phyloP scores from a whole-genome alignment of 2,329 filamentous ascomycete genomes.

The Botrytis pseudocinerea region DNA sequence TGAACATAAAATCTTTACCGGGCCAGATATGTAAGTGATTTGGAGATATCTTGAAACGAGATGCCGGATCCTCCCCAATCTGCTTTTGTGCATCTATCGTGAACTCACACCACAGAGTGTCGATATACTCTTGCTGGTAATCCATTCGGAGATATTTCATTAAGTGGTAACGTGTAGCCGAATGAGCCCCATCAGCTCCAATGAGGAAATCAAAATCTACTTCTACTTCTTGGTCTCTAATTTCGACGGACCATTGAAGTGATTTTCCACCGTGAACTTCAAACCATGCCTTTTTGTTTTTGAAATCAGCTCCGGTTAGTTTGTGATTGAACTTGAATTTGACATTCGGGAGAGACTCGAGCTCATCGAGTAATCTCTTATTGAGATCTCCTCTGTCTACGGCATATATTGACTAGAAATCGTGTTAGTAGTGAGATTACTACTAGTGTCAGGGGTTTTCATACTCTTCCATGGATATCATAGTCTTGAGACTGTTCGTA shows the following conservation, averaged over 20 bases:
- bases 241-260: conserved; percentile 28
- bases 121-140: conserved; percentile 92
- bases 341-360: conserved; percentile 85
- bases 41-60: conserved; percentile 76
- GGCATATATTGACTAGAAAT: conserved; percentile 73
- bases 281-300: conserved; percentile 79
- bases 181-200: conserved; percentile 93
- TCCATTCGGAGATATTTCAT: conserved; percentile 94
- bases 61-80: conserved; percentile 39
- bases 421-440: conserved; percentile 9
- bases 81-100: conserved; percentile 54
- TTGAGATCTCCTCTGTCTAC: conserved; percentile 85
- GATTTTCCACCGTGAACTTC: conserved; percentile 54
- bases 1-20: conserved; percentile 94
- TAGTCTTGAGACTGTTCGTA: conserved; percentile 84
- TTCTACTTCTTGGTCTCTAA: conserved; percentile 64
- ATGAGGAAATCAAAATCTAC: conserved; percentile 90
- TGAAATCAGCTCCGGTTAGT: conserved; percentile 85
- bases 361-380: conserved; percentile 75
- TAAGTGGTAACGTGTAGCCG: conserved; percentile 83
- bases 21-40: conserved; percentile 99
- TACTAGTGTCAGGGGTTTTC: background rate
- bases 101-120: conserved; percentile 97
- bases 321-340: conserved; percentile 93
- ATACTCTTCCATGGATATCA: conserved; percentile 81